Evolutionary conservation across 2,329 filamentous ascomycete species (phyloP), one percentile per base, ranked within the genome.

Genomic region (Botrytis cinerea): DNA sequence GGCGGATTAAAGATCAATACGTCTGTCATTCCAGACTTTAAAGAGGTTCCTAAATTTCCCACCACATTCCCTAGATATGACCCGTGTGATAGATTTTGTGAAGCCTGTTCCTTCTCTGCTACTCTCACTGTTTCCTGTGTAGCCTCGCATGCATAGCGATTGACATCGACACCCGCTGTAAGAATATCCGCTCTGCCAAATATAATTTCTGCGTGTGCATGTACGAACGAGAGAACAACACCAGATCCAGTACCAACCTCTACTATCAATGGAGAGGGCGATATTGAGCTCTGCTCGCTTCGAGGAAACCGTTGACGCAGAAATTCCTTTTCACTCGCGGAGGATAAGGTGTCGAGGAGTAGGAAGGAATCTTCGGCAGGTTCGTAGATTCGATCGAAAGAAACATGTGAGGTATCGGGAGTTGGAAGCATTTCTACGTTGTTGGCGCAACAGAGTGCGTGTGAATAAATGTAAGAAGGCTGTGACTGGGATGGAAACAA

Each of bases 361-460:
- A 99, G 89, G 81, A 94, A 99, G 8, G 95, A 98, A 84, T 99
- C 96, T 83, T 99, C 96, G 18, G 95, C 92, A 51, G 96, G 96
- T 81, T 98, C 95, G 84, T 99, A 99, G 78, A 98, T 91, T 72
- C 92, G 90, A 82, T 93, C 89, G 83, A 95, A 97, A 72, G 92
- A 89, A 74, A 98, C 93, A 84, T 99, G 96, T 35, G 93, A 93
- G 4, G 96, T 99, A 73, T 93, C 93, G 22, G 96, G 96, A 1
- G 96, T 99, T 16, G 95, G 95, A 43, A 99, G 89, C 95, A 98
- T 97, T 43, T 51, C 62, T 43, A 32, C 28, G 28, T 45, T 20
- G 51, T 59, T 71, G n/a, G 64, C 48, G 38, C 48, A 57, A 57
- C 20, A 28, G 32, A 54, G 18, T 66, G 46, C 20, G 40, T n/a